A percentile compares a stretch with the other conserved stretches of the same genome.
phyloP scores from a whole-genome alignment of 768 basidiomycete genomes.

The Neoboletus magnificus region DNA sequence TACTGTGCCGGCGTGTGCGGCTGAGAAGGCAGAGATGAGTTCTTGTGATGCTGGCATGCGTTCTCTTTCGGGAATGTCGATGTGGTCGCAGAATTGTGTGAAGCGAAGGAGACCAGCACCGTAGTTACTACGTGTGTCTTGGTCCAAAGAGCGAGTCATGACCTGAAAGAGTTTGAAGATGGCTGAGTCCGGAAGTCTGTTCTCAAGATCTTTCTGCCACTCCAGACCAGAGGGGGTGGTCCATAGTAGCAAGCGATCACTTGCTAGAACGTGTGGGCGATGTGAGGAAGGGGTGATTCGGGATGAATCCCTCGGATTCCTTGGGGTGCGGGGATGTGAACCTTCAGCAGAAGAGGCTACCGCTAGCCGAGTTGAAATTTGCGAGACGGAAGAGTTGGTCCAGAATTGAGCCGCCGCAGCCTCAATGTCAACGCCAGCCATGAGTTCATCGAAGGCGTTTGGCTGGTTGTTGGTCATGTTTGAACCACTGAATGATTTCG shows the following conservation, averaged over 20 bases:
- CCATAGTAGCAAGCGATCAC: not conserved
- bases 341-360: too few relatives aligned
- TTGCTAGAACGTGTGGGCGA: too few relatives aligned
- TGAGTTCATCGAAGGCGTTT: too few relatives aligned
- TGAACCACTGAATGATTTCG: too few relatives aligned
- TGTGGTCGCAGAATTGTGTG: conserved; percentile 37
- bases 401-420: too few relatives aligned
- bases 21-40: conserved; percentile 28
- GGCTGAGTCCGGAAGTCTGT: not conserved
- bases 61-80: conserved; percentile 25
- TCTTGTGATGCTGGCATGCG: conserved; percentile 23
- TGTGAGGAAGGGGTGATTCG: too few relatives aligned
- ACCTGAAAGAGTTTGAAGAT: not conserved
- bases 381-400: too few relatives aligned
- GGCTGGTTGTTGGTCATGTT: too few relatives aligned
- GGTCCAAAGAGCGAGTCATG: not conserved
- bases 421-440: too few relatives aligned
- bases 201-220: not conserved
- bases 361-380: too few relatives aligned
- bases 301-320: too few relatives aligned
- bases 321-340: too few relatives aligned
- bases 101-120: conserved; percentile 20
- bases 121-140: not conserved
- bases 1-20: conserved; percentile 9
- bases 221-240: not conserved